Evolutionary conservation across 495 filamentous ascomycete species (phyloP).

Genomic region (Glonium stellatum): DNA sequence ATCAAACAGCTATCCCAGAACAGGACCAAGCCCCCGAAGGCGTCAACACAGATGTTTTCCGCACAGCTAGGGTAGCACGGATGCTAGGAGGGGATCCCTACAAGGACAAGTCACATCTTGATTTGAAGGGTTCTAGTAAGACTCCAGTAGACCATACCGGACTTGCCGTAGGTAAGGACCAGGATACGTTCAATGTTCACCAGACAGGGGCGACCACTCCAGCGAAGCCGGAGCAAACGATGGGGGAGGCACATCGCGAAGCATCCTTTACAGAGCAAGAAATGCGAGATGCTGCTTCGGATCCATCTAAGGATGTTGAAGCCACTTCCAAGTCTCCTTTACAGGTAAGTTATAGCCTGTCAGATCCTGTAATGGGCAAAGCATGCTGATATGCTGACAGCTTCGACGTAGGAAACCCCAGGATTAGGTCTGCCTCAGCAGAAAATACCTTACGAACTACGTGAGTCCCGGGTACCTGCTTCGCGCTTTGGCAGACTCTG

Average conservation of each 20-base stretch:
- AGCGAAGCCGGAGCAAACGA: constrained; percentile 8
- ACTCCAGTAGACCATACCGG: constrained; percentile 33
- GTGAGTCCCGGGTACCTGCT: constrained; percentile 85
- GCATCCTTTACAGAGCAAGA: constrained; percentile 19
- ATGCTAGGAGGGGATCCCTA: constrained; percentile 41
- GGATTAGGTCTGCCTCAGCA: constrained; percentile 18
- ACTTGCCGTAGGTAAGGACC: constrained; percentile 30
- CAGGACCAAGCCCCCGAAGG: constrained; percentile 48
- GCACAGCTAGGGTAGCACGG: constrained; percentile 52
- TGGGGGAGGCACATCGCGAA: constrained; percentile 3
- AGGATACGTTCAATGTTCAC: constrained; percentile 42
- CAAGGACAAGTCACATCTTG: constrained; percentile 23
- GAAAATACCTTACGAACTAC: constrained; percentile 56
- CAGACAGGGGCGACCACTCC: constrained; percentile 26
- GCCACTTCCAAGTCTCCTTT: constrained; percentile 2
- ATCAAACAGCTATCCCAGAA: constrained; percentile 26
- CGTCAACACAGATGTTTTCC: constrained; percentile 55
- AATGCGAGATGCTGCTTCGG: constrained; percentile 32
- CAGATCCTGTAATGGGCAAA: background rate
- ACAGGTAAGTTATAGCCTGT: constrained; percentile 18
- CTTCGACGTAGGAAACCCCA: constrained; percentile 28
- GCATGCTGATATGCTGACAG: constrained; percentile 42
- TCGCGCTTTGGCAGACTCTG: constrained; percentile 79
- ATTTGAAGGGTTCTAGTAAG: constrained; percentile 26
- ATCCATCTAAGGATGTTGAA: constrained; percentile 34